Conservation (phyloP, 331 rosid genomes). For the Pyracantha coccinea region DNA sequence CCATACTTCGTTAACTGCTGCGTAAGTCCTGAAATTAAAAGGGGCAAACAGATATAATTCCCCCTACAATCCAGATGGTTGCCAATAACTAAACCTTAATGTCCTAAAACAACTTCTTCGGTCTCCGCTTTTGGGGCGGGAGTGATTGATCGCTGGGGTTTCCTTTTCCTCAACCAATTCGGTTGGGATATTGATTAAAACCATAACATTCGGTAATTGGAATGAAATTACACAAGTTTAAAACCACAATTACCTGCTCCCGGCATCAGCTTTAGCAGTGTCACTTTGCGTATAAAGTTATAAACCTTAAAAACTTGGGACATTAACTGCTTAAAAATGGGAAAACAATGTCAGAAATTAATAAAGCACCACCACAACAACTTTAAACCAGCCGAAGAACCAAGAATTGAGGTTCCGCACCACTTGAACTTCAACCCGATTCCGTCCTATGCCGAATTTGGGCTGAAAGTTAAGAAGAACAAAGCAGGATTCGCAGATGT, state of each 20-base stretch:
- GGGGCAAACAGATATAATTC: conserved; percentile 2
- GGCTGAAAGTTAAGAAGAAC: not conserved
- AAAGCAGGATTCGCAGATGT: not conserved
- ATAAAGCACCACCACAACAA: not conserved
- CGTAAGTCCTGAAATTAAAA: conserved; percentile 27
- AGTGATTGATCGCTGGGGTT: too few species aligned
- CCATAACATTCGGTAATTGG: not conserved
- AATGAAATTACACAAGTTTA: not conserved
- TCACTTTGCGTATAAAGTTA: conserved; percentile 41
- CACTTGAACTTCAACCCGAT: not conserved
- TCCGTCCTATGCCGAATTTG: not conserved
- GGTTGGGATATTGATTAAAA: not conserved
- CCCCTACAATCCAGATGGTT: not conserved
- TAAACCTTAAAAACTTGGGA: conserved; percentile 39
- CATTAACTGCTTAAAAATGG: conserved; percentile 23
- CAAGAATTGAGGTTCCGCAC: not conserved
- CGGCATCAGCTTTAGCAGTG: conserved; percentile 25
- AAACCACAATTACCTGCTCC: conserved; percentile 24
- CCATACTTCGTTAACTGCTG: conserved; percentile 24
- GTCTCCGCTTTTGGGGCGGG: too few species aligned
- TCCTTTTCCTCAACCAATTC: too few species aligned
- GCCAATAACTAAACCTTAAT: not conserved
- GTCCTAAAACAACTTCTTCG: not conserved
- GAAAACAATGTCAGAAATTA: not conserved
- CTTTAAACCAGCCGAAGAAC: not conserved